phyloP scores from a whole-genome alignment of 2,329 filamentous ascomycete species.

The Ceratocystis papillata region DNA sequence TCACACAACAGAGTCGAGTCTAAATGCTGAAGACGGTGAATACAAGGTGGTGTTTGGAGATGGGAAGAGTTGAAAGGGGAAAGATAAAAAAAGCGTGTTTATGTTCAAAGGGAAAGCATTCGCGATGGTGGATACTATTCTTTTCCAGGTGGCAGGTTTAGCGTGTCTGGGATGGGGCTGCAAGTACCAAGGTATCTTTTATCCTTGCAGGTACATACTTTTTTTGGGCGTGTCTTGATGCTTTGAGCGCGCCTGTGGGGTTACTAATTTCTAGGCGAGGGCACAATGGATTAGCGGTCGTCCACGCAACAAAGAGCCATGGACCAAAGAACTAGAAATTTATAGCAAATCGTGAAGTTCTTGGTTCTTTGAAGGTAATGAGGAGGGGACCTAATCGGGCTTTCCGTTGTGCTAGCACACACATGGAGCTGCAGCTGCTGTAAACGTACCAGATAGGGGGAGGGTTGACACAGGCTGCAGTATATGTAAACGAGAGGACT shows the following conservation, averaged over 20 bases:
- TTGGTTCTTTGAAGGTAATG: background rate
- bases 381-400: background rate
- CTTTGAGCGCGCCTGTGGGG: conserved; percentile 22
- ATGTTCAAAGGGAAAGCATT: conserved; percentile 23
- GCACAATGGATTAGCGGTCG: conserved; percentile 1
- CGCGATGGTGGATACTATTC: conserved; percentile 24
- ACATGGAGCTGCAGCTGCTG: background rate
- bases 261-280: background rate
- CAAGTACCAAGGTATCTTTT: conserved; percentile 20
- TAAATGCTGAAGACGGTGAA: conserved; percentile 16
- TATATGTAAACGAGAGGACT: conserved; percentile 16
- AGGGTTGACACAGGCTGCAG: background rate
- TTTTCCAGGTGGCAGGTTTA: conserved; percentile 17
- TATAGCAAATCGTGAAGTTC: no score
- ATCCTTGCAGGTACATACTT: conserved; percentile 29
- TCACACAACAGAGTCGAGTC: conserved; percentile 20
- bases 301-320: background rate
- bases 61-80: conserved; percentile 17
- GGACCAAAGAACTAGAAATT: background rate
- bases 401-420: background rate
- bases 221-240: conserved; percentile 22
- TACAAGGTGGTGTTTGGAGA: conserved; percentile 1
- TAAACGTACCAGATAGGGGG: conserved; percentile 4
- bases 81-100: conserved; percentile 21
- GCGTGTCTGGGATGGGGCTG: conserved; percentile 21